Percentiles rank a stretch among this genome's conserved stretches.
Evolutionary conservation across 352 stramenopile species (phyloP).

Genomic region (Thalassiosira livingstoniorum): DNA sequence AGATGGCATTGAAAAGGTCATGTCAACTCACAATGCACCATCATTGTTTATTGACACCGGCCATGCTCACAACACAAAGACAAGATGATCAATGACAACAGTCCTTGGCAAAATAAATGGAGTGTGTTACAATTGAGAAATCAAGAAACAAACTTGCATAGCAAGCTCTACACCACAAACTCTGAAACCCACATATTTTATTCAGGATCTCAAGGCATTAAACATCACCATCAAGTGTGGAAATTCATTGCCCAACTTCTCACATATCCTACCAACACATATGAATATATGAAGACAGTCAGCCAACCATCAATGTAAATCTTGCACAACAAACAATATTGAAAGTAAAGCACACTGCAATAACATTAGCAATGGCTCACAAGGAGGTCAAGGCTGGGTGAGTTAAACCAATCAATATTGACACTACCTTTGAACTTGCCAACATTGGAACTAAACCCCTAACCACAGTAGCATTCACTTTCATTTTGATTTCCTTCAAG

Average conservation of each 20-base stretch:
- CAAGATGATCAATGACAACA: background rate
- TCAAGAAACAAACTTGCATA: background rate
- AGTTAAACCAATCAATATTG: background rate
- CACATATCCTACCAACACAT: background rate
- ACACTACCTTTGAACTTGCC: background rate
- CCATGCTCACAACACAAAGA: background rate
- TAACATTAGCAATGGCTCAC: constrained; percentile 18
- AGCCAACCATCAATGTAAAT: constrained; percentile 37
- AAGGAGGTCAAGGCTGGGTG: background rate
- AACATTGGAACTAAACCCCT: constrained; percentile 6
- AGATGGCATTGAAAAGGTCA: too few relatives aligned
- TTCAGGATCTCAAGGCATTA: too few relatives aligned
- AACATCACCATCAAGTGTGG: too few relatives aligned
- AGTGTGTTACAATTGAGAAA: background rate
- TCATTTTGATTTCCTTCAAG: constrained; percentile 16
- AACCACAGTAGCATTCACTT: background rate
- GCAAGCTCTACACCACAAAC: constrained; percentile 9
- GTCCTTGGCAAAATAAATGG: background rate
- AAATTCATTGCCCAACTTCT: constrained; percentile 5
- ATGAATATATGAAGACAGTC: constrained; percentile 39
- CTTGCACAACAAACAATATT: constrained; percentile 9
- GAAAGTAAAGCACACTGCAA: constrained; percentile 34
- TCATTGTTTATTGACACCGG: constrained; percentile 9
- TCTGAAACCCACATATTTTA: constrained; percentile 1
- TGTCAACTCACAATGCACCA: background rate